Base-by-base conservation (phyloP, 805 yeast genomes). In the Candida maris region DNA sequence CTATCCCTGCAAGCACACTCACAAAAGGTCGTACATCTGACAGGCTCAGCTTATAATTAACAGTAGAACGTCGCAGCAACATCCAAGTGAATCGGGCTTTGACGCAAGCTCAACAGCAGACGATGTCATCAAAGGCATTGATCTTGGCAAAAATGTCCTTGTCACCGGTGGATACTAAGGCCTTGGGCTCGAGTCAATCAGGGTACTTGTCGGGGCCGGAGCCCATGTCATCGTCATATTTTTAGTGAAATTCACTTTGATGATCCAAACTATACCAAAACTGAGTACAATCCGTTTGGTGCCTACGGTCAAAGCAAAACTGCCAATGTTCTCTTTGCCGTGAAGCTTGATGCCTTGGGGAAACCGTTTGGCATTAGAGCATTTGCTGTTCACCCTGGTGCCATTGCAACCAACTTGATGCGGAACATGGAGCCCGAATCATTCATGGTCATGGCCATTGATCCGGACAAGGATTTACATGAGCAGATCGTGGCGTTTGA, bases 121-220 rank as follows among this genome's bases (percentile, higher is more conserved):
- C 6, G 38, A 34, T 10, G 38, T 34, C 16, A 6, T 34, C 19
- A 23, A 35, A 19, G 38, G 38, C 10, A 35, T 35, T 14, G 24
- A 23, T 20, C 34, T 35, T 4, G 38, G 38, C 3, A 35, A 35
- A 17, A 35, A 29, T 23, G 38, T 20, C 5, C 4, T 35, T 6
- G 34, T 35, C 14, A 35, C 38, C 13, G 38, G 38, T 7, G 38
- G 38, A 6, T 35, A 35, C 16, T 35, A 33, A 4, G 38, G 38
- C 9, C 21, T 35, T 14, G 38, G 38, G 4, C 33, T 22, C n/a
- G 38, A 35, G 15, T 12, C 34, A n/a, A 34, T 35, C 19, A 19
- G 30, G n/a, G 38, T 21, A 5, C 24, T 35, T 18, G 4, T 13
- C 17, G 19, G 15, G 12, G 38, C 34, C 3, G 38, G 38, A 12